phyloP scores from a whole-genome alignment of 192 early-diverging fungal genomes.

The Cetraspora pellucida region DNA sequence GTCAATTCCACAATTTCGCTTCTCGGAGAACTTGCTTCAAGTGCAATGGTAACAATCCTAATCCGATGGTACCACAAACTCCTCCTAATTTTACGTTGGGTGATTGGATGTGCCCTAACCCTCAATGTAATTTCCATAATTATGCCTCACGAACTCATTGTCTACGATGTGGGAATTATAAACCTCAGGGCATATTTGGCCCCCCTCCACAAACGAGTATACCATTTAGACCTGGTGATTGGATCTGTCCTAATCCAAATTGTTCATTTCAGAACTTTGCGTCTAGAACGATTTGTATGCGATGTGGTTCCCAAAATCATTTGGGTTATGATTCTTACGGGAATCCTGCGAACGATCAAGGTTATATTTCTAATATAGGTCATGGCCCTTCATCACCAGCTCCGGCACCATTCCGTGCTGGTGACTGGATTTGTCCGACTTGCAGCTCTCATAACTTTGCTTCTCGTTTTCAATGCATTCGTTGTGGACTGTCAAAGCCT shows the following conservation, averaged over 20 bases:
- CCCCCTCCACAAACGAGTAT: slow-evolving; percentile 39
- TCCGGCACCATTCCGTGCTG: slow-evolving; percentile 55
- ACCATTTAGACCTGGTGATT: slow-evolving; percentile 67
- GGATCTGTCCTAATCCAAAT: slow-evolving; percentile 67
- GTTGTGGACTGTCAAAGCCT: slow-evolving; percentile 56
- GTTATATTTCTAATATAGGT: slow-evolving; percentile 36
- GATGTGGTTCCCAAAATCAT: slow-evolving; percentile 53
- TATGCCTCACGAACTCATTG: slow-evolving; percentile 65
- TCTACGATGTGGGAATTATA: slow-evolving; percentile 49
- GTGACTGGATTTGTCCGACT: slow-evolving; percentile 68
- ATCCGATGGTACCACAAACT: slow-evolving; percentile 40
- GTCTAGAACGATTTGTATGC: slow-evolving; percentile 66
- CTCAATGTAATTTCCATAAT: slow-evolving; percentile 63
- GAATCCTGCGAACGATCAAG: slow-evolving; percentile 24
- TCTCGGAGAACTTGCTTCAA: slow-evolving; percentile 65
- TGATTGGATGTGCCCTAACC: slow-evolving; percentile 65
- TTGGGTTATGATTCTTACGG: slow-evolving; percentile 36
- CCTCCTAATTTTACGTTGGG: slow-evolving; percentile 57
- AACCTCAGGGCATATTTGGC: slow-evolving; percentile 43
- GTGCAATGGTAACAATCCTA: slow-evolving; percentile 61
- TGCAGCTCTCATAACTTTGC: slow-evolving; percentile 74
- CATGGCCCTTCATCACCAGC: slow-evolving; percentile 34
- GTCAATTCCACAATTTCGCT: slow-evolving; percentile 75
- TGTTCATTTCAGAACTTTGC: slow-evolving; percentile 82
- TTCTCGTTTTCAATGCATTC: slow-evolving; percentile 63